A percentile compares a stretch with the other conserved stretches of the same genome.
Conservation (phyloP, 1,284 basidiomycete genomes). For the Bondarzewia mesenterica region DNA sequence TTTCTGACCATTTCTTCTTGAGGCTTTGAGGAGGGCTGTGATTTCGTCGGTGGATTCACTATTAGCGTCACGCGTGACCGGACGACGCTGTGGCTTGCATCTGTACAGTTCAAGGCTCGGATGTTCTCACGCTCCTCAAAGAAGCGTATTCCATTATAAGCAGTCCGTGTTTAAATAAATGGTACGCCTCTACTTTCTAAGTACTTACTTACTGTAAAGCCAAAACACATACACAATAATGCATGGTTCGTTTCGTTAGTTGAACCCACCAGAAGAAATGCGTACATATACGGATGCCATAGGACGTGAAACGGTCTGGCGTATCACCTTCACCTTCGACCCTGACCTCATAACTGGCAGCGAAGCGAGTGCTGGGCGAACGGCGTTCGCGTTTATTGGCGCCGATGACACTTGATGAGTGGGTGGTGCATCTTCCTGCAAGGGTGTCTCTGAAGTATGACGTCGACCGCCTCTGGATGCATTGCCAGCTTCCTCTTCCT, state of each 20-base stretch:
- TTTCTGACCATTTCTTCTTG: constrained; percentile 56
- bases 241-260: neutral
- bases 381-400: neutral
- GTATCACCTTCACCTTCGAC: constrained; percentile 37
- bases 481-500: constrained; percentile 42
- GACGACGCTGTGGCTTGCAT: constrained; percentile 25
- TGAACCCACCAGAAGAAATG: neutral
- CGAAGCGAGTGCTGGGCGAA: neutral
- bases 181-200: neutral
- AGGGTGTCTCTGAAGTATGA: constrained; percentile 16
- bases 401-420: neutral
- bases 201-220: no score
- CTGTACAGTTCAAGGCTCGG: constrained; percentile 33
- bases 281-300: neutral
- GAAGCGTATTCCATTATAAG: neutral
- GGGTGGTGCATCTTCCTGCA: constrained; percentile 3
- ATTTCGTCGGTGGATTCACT: constrained; percentile 4
- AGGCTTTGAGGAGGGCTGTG: constrained; percentile 45
- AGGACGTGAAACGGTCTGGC: constrained; percentile 23
- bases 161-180: no score
- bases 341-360: constrained; percentile 6
- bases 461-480: constrained; percentile 24
- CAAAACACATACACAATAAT: no score
- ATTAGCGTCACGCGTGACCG: constrained; percentile 18
- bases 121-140: constrained; percentile 10